Base-by-base conservation (phyloP, 768 basidiomycete species). In the Coprinopsis sp. region DNA sequence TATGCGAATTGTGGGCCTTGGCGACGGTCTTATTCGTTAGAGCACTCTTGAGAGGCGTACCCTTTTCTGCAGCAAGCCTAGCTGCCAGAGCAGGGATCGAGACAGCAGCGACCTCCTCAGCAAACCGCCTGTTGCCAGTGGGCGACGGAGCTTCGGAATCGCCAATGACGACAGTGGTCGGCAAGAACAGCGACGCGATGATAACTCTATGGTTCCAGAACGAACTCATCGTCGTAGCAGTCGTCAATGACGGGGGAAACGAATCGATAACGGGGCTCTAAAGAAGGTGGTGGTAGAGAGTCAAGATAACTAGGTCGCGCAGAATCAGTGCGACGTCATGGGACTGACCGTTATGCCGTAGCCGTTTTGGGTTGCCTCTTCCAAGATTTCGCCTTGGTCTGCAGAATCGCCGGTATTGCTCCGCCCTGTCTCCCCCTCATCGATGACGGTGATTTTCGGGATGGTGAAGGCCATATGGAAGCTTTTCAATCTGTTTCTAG, bases 151-250 rank as follows among this genome's bases (percentile, higher is more conserved):
- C 75, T 12, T 66, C 61, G 0, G 80, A 79, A 21, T 82, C 76
- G 60, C 77, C 80, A 33, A 81, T 66, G 36, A 82, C 78, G 33
- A 79, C 78, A 29, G 87, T 86, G 49, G 77, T 78, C 29, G 89
- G 89, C 28, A 91, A 79, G 60, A 91, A 90, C 49, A 91, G 80
- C n/a, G 85, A 84, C 13, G 87, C 89, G 62, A 91, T 82, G 62
- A 91, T 70, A 45, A 86, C 74, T 25, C 89, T 72, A 62, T 87
- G 84, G 64, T 79, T 79, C 46, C 82, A 73, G 58, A 88, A 76
- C 29, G 86, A 82, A 59, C 74, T 74, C 87, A 88, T 88, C 21
- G 36, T 47, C 30, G 18, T 31, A 27, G 46, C 31, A 33, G 42
- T 46, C 29, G n/a, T n/a, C n/a, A n/a, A n/a, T n/a, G n/a, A n/a